phyloP scores from a whole-genome alignment of 306 rosid species.

The Lagenaria siceraria region DNA sequence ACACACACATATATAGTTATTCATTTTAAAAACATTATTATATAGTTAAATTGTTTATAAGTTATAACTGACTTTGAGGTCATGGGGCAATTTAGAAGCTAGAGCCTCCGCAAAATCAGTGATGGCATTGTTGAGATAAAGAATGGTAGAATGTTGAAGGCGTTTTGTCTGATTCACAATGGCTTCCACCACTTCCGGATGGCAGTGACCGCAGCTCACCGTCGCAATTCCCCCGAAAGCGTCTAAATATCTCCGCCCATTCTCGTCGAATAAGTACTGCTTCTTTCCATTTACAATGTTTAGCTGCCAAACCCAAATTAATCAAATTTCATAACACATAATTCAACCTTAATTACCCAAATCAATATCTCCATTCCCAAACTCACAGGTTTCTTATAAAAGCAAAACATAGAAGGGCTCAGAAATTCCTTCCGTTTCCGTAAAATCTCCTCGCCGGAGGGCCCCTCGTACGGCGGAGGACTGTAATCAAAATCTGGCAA shows the following conservation, averaged over 20 bases:
- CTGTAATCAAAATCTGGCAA: slow-evolving; percentile 58
- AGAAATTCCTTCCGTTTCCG: slow-evolving; percentile 66
- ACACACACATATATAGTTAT: too few relatives aligned
- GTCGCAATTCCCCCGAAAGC: slow-evolving; percentile 97
- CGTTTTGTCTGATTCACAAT: slow-evolving; percentile 53
- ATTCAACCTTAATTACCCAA: too few relatives aligned
- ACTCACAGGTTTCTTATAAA: slow-evolving; percentile 62
- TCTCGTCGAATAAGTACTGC: slow-evolving; percentile 87
- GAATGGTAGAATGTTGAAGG: slow-evolving; percentile 78
- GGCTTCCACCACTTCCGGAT: slow-evolving; percentile 83
- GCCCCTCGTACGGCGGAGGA: slow-evolving; percentile 68
- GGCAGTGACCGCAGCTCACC: slow-evolving; percentile 96
- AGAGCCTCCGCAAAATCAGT: slow-evolving; percentile 75
- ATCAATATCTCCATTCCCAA: too few relatives aligned
- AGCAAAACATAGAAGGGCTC: slow-evolving; percentile 60
- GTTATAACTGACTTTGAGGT: slow-evolving; percentile 46
- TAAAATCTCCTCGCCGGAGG: slow-evolving; percentile 47
- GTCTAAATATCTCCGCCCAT: slow-evolving; percentile 72
- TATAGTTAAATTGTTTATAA: too few relatives aligned
- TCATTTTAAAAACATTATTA: too few relatives aligned
- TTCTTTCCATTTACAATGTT: slow-evolving; percentile 63
- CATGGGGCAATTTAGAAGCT: slow-evolving; percentile 63
- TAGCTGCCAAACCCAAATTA: slow-evolving; percentile 26
- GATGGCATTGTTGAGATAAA: slow-evolving; percentile 62
- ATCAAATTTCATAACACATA: too few relatives aligned